Evolutionary conservation across 176 grass and related monocot species (phyloP).

Genomic region (Oryza australiensis): DNA sequence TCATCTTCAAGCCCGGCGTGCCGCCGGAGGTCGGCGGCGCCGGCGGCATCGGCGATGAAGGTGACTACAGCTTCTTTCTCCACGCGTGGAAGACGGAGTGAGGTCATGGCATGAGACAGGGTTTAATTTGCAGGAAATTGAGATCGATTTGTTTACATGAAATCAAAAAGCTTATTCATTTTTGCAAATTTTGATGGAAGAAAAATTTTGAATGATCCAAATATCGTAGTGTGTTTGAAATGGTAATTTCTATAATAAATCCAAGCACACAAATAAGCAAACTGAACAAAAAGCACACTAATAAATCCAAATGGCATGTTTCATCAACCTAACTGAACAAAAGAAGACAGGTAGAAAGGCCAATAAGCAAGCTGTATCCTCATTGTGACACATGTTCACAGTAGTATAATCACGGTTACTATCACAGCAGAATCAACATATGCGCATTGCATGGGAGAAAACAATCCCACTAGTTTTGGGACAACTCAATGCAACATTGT

Average conservation of each 20-base stretch:
- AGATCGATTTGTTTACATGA: background rate
- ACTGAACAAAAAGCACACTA: no score
- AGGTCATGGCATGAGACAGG: constrained; percentile 15
- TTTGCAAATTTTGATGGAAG: background rate
- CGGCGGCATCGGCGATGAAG: constrained; percentile 19
- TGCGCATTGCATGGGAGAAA: background rate
- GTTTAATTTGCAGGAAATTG: background rate
- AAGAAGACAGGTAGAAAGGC: background rate
- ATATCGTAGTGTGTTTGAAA: no score
- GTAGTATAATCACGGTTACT: background rate
- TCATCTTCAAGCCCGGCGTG: constrained; percentile 68
- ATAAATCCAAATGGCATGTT: background rate
- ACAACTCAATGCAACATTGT: background rate
- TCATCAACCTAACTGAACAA: background rate
- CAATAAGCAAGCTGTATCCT: background rate
- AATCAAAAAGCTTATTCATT: constrained; percentile 4
- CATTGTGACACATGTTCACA: background rate
- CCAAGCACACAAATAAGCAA: background rate
- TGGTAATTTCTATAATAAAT: background rate
- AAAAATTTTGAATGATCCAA: background rate
- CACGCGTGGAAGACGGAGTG: constrained; percentile 88
- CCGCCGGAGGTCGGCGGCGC: background rate
- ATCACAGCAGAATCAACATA: background rate
- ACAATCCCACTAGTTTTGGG: background rate
- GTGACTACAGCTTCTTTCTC: constrained; percentile 84